A percentile compares a stretch with the other conserved stretches of the same genome.
Evolutionary conservation across 345 rosid genomes (phyloP).

Genomic region (Eucalyptus cloeziana): DNA sequence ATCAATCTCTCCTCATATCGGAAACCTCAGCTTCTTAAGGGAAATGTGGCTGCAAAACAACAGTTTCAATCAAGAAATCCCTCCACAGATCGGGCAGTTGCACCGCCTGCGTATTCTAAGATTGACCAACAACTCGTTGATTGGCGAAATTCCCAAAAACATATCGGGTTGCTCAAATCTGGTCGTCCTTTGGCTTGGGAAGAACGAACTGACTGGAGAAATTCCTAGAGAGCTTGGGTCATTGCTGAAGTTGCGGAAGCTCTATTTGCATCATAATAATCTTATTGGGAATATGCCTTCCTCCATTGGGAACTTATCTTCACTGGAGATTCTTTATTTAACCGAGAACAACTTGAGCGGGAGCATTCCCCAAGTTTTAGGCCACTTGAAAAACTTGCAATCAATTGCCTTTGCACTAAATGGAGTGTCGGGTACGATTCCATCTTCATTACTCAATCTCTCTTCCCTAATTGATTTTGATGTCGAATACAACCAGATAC

Average conservation of each 20-base stretch:
- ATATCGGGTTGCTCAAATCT: neutral
- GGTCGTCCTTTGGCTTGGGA: fast-evolving
- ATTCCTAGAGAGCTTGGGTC: neutral
- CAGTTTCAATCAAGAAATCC: neutral
- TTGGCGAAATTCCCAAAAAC: neutral
- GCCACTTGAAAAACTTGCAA: too few relatives aligned
- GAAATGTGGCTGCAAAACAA: neutral
- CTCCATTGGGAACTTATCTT: too few relatives aligned
- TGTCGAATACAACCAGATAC: too few relatives aligned
- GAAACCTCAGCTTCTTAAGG: neutral
- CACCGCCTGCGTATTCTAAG: fast-evolving
- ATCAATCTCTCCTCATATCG: too few relatives aligned
- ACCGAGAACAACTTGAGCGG: fast-evolving
- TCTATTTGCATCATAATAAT: fast-evolving
- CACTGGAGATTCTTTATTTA: fast-evolving
- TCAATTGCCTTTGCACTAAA: fast-evolving
- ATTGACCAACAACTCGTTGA: too few relatives aligned
- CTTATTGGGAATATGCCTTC: neutral
- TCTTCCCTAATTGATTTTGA: too few relatives aligned
- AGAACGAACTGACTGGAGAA: fast-evolving
- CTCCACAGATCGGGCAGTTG: neutral
- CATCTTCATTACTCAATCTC: too few relatives aligned
- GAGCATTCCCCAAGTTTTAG: too few relatives aligned
- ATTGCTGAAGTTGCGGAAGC: neutral
- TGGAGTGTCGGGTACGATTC: too few relatives aligned